Evolutionary conservation across 2,329 filamentous ascomycete species (phyloP).

Genomic region (Dothistroma septosporum): DNA sequence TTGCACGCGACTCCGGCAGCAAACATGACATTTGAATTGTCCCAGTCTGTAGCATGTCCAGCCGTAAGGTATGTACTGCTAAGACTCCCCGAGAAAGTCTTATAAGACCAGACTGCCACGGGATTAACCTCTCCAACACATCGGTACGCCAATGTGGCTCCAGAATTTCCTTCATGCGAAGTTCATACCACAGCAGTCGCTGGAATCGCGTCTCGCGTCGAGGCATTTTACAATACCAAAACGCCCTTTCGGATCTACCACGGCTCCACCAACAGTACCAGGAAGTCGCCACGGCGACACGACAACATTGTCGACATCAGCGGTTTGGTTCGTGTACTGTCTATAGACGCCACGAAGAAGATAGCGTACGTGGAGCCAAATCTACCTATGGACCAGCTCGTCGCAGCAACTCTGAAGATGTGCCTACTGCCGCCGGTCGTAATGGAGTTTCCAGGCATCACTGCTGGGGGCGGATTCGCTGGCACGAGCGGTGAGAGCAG

Average conservation of each 20-base stretch:
- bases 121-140: not conserved
- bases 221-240: slow-evolving; percentile 42
- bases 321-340: slow-evolving; percentile 43
- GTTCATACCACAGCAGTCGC: not conserved
- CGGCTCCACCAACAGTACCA: slow-evolving; percentile 53
- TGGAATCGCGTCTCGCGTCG: not conserved
- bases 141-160: not conserved
- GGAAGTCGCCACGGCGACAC: slow-evolving; percentile 27
- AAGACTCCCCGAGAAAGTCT: not conserved
- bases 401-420: slow-evolving; percentile 53
- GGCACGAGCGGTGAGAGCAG: slow-evolving; percentile 64
- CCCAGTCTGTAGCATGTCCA: not conserved
- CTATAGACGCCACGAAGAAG: slow-evolving; percentile 39
- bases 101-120: not conserved
- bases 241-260: slow-evolving; percentile 53
- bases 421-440: slow-evolving; percentile 60
- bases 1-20: not conserved
- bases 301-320: slow-evolving; percentile 46
- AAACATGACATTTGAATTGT: not conserved
- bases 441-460: slow-evolving; percentile 69
- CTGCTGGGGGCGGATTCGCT: slow-evolving; percentile 61
- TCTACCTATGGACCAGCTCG: slow-evolving; percentile 61
- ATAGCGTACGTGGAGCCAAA: slow-evolving; percentile 61
- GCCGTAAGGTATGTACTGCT: not conserved
- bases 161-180: slow-evolving; percentile 3